phyloP scores from a whole-genome alignment of 345 rosid species.

The Populus euphratica region DNA sequence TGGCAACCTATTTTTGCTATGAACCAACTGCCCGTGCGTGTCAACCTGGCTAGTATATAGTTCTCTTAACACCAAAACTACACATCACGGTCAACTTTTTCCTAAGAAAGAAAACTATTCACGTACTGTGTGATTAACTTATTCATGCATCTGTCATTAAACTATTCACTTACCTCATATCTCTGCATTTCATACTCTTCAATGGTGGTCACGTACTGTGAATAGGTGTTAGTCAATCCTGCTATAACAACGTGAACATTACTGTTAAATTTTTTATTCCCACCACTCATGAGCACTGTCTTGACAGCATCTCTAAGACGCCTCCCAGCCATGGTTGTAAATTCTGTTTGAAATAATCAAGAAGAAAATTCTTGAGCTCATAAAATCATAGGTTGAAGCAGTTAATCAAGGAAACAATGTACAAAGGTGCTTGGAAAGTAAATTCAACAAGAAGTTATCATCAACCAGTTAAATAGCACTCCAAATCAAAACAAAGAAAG shows the following conservation, averaged over 20 bases:
- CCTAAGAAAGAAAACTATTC: background rate
- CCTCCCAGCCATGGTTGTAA: constrained; percentile 99
- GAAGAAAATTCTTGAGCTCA: constrained; percentile 2
- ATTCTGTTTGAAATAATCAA: constrained; percentile 49
- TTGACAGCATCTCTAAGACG: constrained; percentile 95
- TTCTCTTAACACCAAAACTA: background rate
- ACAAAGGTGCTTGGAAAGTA: background rate
- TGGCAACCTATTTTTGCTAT: background rate
- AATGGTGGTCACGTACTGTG: constrained; percentile 87
- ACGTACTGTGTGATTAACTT: too few relatives aligned
- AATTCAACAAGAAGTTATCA: background rate
- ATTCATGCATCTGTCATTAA: background rate
- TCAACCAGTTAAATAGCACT: background rate
- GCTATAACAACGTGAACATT: constrained; percentile 80
- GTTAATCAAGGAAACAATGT: background rate
- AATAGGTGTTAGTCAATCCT: constrained; percentile 88
- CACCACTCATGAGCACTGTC: constrained; percentile 51
- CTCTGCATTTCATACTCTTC: constrained; percentile 93
- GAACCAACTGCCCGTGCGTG: background rate
- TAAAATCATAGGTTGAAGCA: background rate
- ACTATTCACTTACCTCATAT: constrained; percentile 66
- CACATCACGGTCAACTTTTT: background rate
- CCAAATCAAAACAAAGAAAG: background rate
- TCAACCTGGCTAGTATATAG: background rate
- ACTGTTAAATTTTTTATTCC: constrained; percentile 37